phyloP scores from a whole-genome alignment of 345 rosid genomes.

The Physaria fendleri region DNA sequence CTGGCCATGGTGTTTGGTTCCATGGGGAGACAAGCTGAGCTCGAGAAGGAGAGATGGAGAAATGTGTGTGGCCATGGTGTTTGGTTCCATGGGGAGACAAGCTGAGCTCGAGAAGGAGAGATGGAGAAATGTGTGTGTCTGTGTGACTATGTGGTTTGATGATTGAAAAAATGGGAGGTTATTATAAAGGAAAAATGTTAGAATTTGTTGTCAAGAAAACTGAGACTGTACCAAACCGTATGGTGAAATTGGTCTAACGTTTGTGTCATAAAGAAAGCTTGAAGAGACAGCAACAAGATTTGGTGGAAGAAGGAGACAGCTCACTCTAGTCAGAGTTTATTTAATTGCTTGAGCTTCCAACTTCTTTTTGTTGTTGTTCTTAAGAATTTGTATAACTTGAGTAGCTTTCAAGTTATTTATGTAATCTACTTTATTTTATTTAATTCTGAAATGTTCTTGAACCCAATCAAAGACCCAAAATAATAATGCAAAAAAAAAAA shows the following conservation, averaged over 20 bases:
- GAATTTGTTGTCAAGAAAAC: constrained; percentile 5
- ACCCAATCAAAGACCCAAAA: constrained; percentile 21
- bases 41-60: no score
- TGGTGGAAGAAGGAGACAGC: constrained; percentile 32
- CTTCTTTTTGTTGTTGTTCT: constrained; percentile 13
- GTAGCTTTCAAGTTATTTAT: constrained; percentile 29
- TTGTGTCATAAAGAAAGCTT: constrained; percentile 37
- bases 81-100: constrained; percentile 37
- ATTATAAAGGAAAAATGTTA: constrained; percentile 6
- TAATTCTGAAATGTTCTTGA: neutral
- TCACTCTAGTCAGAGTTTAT: constrained; percentile 1
- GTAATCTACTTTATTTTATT: constrained; percentile 7
- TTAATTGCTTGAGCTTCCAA: constrained; percentile 14
- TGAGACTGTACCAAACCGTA: constrained; percentile 64
- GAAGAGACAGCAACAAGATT: constrained; percentile 31
- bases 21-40: constrained; percentile 26
- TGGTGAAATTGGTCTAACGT: constrained; percentile 48
- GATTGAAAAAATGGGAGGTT: constrained; percentile 9
- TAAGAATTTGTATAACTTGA: constrained; percentile 16
- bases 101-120: constrained; percentile 3
- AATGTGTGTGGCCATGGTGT: constrained; percentile 61
- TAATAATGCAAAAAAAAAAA: neutral
- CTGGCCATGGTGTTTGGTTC: constrained; percentile 54
- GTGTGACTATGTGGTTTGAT: constrained; percentile 22
- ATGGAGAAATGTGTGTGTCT: constrained; percentile 2